Evolutionary conservation across 495 filamentous ascomycete species (phyloP).

Genomic region (Jackrogersella minutella): DNA sequence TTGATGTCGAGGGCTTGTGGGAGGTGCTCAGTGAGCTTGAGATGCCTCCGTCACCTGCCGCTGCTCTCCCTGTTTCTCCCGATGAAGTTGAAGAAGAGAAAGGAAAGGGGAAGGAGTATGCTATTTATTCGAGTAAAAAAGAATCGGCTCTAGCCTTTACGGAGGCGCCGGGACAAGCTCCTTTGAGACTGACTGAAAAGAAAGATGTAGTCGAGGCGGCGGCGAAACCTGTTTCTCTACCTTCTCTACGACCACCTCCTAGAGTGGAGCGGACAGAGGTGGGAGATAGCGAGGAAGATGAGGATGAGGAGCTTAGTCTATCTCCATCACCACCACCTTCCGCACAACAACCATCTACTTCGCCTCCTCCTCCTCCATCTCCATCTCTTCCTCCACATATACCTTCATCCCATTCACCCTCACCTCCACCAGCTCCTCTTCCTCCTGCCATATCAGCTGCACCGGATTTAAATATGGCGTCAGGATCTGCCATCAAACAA

Average conservation of each 20-base stretch:
- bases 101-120: background rate
- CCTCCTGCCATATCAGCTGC: background rate
- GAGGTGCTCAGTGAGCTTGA: conserved; percentile 62
- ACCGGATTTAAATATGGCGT: background rate
- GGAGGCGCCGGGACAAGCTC: background rate
- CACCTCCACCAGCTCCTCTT: background rate
- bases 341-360: conserved; percentile 2
- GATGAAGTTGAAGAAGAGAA: background rate
- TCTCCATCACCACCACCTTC: conserved; percentile 20
- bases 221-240: background rate
- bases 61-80: background rate
- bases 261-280: conserved; percentile 24
- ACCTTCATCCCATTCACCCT: background rate
- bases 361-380: background rate
- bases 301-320: conserved; percentile 27
- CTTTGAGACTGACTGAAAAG: background rate
- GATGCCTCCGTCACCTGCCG: background rate
- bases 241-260: background rate
- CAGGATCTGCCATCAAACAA: background rate
- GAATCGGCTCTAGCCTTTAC: background rate
- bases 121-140: background rate
- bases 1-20: conserved; percentile 65
- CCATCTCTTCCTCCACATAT: background rate
- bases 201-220: background rate
- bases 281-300: conserved; percentile 51